A percentile compares a stretch with the other conserved stretches of the same genome.
phyloP scores from a whole-genome alignment of 2,329 filamentous ascomycete genomes.

The Stemphylium vesicarium region DNA sequence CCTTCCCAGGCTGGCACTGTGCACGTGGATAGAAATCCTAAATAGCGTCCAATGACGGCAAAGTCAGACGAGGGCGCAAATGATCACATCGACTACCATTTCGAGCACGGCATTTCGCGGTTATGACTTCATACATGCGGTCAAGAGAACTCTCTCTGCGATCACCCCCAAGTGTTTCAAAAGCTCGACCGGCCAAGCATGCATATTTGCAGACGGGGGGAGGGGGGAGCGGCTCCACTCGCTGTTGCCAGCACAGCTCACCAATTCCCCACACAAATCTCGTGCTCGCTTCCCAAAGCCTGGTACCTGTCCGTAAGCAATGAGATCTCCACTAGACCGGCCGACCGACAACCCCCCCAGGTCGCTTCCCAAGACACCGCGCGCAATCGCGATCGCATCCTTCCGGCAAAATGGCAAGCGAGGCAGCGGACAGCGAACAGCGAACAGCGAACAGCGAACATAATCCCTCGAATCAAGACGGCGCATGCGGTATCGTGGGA shows the following conservation, averaged over 20 bases:
- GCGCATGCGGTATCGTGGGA: no score
- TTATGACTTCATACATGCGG: constrained; percentile 20
- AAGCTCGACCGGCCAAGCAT: background rate
- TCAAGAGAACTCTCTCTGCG: constrained; percentile 9
- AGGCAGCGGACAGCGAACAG: no score
- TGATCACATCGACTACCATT: background rate
- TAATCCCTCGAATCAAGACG: no score
- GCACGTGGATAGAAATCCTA: background rate
- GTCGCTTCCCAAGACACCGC: no score
- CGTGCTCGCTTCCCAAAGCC: background rate
- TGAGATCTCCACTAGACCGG: no score
- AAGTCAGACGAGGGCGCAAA: background rate
- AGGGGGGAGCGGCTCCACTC: background rate
- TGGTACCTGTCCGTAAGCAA: constrained; percentile 1
- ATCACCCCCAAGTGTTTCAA: constrained; percentile 25
- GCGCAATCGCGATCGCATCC: no score
- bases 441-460: no score
- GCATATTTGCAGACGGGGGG: background rate
- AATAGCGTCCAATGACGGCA: background rate
- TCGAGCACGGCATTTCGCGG: background rate
- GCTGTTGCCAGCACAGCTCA: constrained; percentile 7
- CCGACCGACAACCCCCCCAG: no score
- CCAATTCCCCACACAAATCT: background rate
- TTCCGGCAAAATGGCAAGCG: no score
- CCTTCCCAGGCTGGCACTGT: background rate